Evolutionary conservation across 371 early-diverging fungal genomes (phyloP), one percentile per base, ranked within the genome.

Genomic region (Nematocida sp.): DNA sequence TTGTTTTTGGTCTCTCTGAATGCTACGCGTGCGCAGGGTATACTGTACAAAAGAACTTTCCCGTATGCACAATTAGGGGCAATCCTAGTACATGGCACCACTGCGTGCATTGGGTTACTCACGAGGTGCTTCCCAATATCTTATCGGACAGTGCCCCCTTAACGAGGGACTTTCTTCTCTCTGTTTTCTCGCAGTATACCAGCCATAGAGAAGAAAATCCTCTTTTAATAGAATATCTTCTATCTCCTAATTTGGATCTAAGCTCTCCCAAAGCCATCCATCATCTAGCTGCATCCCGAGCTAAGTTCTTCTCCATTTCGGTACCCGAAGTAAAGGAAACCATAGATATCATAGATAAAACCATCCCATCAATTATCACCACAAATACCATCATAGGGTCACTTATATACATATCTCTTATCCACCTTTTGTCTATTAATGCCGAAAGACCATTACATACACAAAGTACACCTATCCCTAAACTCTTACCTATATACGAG

Each of bases 101-200:
- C 83, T 96, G 97, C 77, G 91, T 99, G 60, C 94, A 93, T 26
- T 99, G 98, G 98, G 92, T 94, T 57, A 96, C 95, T 83, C 89
- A 88, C 64, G 93, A 48, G 59, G 82, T 0, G 93, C 93, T 84
- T 93, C 94, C 81, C 93, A 95, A 85, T 93, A 95, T 84, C 94
- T 94, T 77, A 86, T 88, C 3, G 90, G 45, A n/a, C 18, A 16
- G 11, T 48, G 33, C 18, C 7, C 13, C 26, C 32, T 9, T 11
- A 9, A 28, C 30, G 7, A 35, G 42, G 23, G 36, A 28, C 7
- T 7, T 7, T 9, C 9, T 33, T 5, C 13, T 42, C 39, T 11
- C 13, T 13, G 39, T 23, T 11, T 42, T 57, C 25, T 7, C 39
- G 7, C 13, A 57, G 59, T 57, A 35, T 57, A 33, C 16, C 7